A percentile compares a stretch with the other conserved stretches of the same genome.
These are phyloP conservation scores for Stentor roeselii DNA, from an alignment of 73 alveolate genomes.

Conservation along the genomic window DNA sequence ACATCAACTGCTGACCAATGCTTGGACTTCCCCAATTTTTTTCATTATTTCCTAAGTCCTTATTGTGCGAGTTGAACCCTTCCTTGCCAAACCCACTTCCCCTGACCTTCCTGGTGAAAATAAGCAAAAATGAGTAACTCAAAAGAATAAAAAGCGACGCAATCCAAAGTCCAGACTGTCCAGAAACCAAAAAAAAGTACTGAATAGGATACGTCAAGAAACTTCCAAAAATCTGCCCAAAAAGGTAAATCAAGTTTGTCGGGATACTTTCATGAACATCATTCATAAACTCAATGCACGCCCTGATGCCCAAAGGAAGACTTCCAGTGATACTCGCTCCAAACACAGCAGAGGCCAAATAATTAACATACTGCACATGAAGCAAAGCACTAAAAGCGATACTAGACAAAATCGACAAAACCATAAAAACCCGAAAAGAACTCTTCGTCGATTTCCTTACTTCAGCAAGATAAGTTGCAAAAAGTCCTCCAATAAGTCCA, in stretches of 20 bases:
- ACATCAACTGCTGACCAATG: too few relatives aligned
- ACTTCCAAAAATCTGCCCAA: not conserved
- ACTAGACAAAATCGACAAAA: not conserved
- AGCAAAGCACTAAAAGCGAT: too few relatives aligned
- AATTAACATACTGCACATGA: too few relatives aligned
- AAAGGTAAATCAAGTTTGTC: conserved; percentile 4
- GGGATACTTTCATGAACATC: not conserved
- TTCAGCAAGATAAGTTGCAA: not conserved
- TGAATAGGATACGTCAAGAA: not conserved
- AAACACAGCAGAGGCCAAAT: too few relatives aligned
- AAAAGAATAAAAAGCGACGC: not conserved
- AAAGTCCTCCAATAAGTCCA: not conserved
- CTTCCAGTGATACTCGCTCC: not conserved
- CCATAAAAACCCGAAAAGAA: not conserved
- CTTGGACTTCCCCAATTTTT: too few relatives aligned
- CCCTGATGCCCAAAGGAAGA: not conserved
- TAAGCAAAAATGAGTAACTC: too few relatives aligned
- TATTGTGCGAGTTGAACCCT: too few relatives aligned
- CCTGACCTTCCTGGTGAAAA: too few relatives aligned
- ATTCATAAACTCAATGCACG: not conserved
- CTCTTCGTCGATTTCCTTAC: not conserved
- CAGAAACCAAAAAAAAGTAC: not conserved
- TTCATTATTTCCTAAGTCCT: too few relatives aligned
- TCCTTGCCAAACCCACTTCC: too few relatives aligned
- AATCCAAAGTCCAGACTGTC: not conserved